Conservation (phyloP, 805 yeast species). For the Cyberlindnera nakhonratchasimensis region DNA sequence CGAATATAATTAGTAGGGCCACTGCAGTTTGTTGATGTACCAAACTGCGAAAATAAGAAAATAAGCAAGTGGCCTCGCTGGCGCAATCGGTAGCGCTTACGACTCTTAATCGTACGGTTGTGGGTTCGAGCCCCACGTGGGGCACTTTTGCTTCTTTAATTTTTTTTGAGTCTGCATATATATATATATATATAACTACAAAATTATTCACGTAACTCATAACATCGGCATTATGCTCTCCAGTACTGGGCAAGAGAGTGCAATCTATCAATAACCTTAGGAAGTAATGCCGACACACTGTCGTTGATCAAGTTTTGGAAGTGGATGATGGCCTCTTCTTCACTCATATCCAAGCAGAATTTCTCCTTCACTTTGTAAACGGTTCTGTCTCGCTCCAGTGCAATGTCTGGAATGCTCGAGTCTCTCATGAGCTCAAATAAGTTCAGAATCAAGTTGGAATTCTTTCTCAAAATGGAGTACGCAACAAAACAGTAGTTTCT, state of each 20-base stretch:
- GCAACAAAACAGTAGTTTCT: conserved; percentile 93
- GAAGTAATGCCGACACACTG: conserved; percentile 88
- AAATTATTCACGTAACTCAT: too few species aligned
- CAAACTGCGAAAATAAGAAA: neutral
- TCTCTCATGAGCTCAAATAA: conserved; percentile 91
- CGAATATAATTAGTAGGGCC: conserved; percentile 1
- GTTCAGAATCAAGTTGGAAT: conserved; percentile 84
- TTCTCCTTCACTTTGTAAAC: conserved; percentile 91
- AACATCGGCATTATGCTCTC: conserved; percentile 58
- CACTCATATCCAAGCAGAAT: conserved; percentile 88
- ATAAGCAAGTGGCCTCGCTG: conserved; percentile 28
- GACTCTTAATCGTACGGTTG: conserved; percentile 35
- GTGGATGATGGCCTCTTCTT: conserved; percentile 92
- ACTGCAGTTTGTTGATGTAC: neutral
- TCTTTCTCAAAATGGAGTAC: conserved; percentile 83
- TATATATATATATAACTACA: too few species aligned
- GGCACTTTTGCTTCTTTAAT: conserved; percentile 19
- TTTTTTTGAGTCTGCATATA: too few species aligned
- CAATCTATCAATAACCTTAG: conserved; percentile 90
- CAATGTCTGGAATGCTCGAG: conserved; percentile 88
- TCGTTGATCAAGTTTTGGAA: conserved; percentile 93
- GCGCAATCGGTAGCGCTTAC: conserved; percentile 36
- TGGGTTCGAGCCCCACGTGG: conserved; percentile 36
- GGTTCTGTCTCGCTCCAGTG: conserved; percentile 79
- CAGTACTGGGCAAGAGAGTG: conserved; percentile 97